Conservation (phyloP, 2,329 filamentous ascomycete species). For the Capronia americana region DNA sequence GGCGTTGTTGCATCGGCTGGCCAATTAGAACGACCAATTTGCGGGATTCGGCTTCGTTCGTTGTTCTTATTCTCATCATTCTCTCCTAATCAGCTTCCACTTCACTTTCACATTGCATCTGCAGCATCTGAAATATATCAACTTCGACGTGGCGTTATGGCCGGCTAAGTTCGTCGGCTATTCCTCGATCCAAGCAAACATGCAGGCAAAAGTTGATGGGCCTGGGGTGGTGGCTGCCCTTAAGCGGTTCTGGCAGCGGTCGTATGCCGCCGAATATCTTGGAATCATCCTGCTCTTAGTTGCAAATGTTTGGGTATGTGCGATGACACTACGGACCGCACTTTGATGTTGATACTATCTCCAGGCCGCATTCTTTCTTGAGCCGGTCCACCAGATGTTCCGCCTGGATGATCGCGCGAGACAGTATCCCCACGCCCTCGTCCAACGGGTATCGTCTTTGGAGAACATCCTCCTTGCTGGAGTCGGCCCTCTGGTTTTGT, state of each 20-base stretch:
- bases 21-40: slow-evolving; percentile 37
- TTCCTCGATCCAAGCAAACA: slow-evolving; percentile 12
- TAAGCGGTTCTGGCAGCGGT: slow-evolving; percentile 67
- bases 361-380: slow-evolving; percentile 71
- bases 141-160: neutral
- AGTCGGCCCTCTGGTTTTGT: slow-evolving; percentile 69
- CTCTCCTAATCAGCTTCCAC: neutral
- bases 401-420: slow-evolving; percentile 83
- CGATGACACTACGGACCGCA: neutral
- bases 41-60: slow-evolving; percentile 26
- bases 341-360: slow-evolving; percentile 46
- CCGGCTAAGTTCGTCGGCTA: neutral
- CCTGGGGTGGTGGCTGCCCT: slow-evolving; percentile 54
- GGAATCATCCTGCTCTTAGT: slow-evolving; percentile 74
- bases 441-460: slow-evolving; percentile 76
- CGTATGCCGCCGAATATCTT: slow-evolving; percentile 87
- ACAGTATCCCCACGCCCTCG: slow-evolving; percentile 81
- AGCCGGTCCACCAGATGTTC: slow-evolving; percentile 95
- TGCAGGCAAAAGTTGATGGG: slow-evolving; percentile 16
- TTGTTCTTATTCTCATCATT: no score
- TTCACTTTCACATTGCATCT: neutral
- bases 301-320: slow-evolving; percentile 60
- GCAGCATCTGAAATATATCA: neutral
- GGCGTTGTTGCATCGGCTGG: neutral
- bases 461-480: slow-evolving; percentile 83